phyloP scores from a whole-genome alignment of 805 yeast genomes.

The Starmerella asiatica region DNA sequence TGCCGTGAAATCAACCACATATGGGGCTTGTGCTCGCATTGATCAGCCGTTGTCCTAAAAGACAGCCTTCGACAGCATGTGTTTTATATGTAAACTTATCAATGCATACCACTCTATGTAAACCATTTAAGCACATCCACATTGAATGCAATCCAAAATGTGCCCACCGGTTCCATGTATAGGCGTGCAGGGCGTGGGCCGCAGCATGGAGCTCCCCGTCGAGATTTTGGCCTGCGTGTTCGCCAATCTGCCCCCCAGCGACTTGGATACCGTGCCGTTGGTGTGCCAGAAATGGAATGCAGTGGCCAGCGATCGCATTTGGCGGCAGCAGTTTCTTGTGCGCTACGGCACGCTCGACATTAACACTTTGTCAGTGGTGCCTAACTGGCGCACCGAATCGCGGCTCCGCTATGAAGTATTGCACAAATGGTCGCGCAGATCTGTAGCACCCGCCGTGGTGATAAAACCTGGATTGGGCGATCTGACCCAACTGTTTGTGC shows the following conservation, averaged over 20 bases:
- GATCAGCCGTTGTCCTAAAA: too few species aligned
- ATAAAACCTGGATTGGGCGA: too few species aligned
- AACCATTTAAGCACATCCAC: neutral
- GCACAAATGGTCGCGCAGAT: constrained; percentile 22
- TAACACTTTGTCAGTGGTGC: constrained; percentile 18
- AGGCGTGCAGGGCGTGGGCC: neutral
- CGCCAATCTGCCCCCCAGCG: constrained; percentile 9
- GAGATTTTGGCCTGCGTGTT: constrained; percentile 13
- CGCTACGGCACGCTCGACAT: constrained; percentile 19
- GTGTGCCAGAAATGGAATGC: constrained; percentile 25
- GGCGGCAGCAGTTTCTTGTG: constrained; percentile 22
- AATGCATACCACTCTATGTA: too few species aligned
- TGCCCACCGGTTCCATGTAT: too few species aligned
- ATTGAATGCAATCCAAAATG: neutral
- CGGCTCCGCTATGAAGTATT: constrained; percentile 20
- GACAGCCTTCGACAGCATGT: too few species aligned
- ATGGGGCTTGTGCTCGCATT: too few species aligned
- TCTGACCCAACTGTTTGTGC: constrained; percentile 19
- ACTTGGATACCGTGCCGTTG: constrained; percentile 20
- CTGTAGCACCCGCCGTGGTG: constrained; percentile 17
- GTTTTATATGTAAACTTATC: too few species aligned
- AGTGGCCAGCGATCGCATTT: constrained; percentile 23
- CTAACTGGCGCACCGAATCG: constrained; percentile 25
- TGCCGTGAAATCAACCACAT: too few species aligned
- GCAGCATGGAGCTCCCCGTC: constrained; percentile 11